Evolutionary conservation across 2,329 filamentous ascomycete species (phyloP).

Genomic region (Myriosclerotinia duriaeana): DNA sequence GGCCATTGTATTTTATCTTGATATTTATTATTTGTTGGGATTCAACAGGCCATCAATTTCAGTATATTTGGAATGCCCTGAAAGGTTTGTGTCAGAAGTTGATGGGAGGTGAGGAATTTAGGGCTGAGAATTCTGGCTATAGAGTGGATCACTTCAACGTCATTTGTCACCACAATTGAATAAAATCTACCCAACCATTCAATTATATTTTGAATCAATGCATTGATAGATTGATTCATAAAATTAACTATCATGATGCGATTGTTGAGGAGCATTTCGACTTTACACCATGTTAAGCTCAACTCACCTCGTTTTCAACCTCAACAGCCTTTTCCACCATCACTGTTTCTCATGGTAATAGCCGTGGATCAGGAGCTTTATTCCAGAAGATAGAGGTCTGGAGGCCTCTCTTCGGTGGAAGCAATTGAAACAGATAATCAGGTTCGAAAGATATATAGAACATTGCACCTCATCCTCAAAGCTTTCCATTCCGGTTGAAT

Average conservation of each 20-base stretch:
- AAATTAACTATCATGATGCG: too few relatives aligned
- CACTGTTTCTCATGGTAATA: rapidly evolving
- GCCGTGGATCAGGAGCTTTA: rapidly evolving
- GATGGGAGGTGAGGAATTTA: neutral
- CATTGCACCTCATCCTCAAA: neutral
- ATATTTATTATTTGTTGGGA: too few relatives aligned
- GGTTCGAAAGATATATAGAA: neutral
- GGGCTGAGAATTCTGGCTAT: neutral
- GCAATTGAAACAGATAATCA: too few relatives aligned
- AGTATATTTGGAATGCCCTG: neutral
- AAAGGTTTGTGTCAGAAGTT: neutral
- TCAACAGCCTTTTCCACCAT: neutral
- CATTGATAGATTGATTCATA: too few relatives aligned
- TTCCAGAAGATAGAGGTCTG: neutral
- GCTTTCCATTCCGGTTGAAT: neutral
- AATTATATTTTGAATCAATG: neutral
- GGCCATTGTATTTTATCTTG: too few relatives aligned
- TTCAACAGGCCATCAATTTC: too few relatives aligned
- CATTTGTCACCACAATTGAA: neutral
- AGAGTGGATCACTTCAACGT: neutral
- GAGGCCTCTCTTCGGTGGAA: neutral
- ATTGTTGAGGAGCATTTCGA: neutral
- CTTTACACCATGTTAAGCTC: neutral
- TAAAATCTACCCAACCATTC: neutral
- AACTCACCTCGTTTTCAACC: neutral